phyloP scores from a whole-genome alignment of 257 asterid species.

The Penstemon eatonii region DNA sequence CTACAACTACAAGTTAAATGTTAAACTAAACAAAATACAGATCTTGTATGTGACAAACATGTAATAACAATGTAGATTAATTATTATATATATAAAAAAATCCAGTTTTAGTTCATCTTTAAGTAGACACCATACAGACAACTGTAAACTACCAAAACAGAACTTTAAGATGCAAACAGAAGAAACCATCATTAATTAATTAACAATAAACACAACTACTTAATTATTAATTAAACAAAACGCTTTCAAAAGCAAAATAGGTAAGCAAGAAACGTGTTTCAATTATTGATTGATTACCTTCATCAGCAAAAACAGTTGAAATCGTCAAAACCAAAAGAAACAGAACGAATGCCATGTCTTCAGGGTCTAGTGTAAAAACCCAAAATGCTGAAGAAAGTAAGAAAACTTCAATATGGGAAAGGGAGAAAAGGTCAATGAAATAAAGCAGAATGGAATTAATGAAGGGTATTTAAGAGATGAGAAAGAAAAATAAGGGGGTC shows the following conservation, averaged over 20 bases:
- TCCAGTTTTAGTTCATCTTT: constrained; percentile 3
- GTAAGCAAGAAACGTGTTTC: no score
- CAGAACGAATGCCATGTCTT: constrained; percentile 40
- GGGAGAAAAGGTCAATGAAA: constrained; percentile 14
- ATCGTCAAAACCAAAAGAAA: constrained; percentile 48
- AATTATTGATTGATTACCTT: constrained; percentile 43
- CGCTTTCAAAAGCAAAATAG: constrained; percentile 11
- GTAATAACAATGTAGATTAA: not conserved
- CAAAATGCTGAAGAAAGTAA: constrained; percentile 11
- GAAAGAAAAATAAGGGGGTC: constrained; percentile 21
- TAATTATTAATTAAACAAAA: not conserved
- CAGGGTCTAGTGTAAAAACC: constrained; percentile 1
- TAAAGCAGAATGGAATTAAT: constrained; percentile 15
- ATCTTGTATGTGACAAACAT: constrained; percentile 12
- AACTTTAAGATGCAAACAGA: constrained; percentile 23
- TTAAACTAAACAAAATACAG: not conserved
- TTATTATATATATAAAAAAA: not conserved
- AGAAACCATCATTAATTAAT: constrained; percentile 29
- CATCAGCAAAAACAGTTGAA: constrained; percentile 74
- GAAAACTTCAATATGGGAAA: constrained; percentile 4
- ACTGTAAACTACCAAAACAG: constrained; percentile 29
- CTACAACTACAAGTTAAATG: not conserved
- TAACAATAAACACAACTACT: constrained; percentile 9
- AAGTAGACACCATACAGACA: constrained; percentile 17
- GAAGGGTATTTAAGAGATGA: constrained; percentile 44